Evolutionary conservation across 441 rosid genomes (phyloP).

Genomic region (Mallotus japonicus): DNA sequence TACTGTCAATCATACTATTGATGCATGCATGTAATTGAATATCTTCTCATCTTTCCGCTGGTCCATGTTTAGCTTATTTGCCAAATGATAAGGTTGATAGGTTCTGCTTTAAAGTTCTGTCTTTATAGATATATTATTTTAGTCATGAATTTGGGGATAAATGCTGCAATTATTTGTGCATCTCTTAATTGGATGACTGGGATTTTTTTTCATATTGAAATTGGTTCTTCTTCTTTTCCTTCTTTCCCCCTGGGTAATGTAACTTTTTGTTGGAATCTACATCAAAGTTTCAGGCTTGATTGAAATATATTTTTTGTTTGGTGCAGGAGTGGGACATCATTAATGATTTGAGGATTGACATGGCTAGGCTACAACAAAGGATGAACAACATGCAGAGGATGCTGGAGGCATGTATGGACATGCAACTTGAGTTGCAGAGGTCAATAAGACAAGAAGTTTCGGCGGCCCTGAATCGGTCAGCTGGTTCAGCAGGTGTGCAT

Average conservation of each 20-base stretch:
- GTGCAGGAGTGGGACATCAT: conserved; percentile 80
- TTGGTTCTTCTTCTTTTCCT: background rate
- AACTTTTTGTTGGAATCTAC: conserved; percentile 6
- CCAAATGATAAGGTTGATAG: background rate
- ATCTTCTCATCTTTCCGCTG: background rate
- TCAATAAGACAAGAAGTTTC: conserved; percentile 91
- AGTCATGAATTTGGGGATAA: background rate
- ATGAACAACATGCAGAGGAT: conserved; percentile 89
- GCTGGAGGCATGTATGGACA: conserved; percentile 95
- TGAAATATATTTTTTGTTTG: conserved; percentile 22
- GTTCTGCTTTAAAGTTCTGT: background rate
- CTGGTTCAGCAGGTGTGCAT: conserved; percentile 51
- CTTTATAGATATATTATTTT: background rate
- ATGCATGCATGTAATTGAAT: background rate
- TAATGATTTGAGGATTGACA: conserved; percentile 81
- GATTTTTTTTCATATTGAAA: background rate
- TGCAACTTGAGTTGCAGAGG: conserved; percentile 93
- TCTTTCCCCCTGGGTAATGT: background rate
- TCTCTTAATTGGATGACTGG: background rate
- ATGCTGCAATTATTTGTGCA: background rate
- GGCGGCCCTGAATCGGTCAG: conserved; percentile 74
- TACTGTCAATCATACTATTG: background rate
- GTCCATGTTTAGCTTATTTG: conserved; percentile 4
- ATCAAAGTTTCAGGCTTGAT: background rate
- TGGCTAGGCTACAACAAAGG: conserved; percentile 90